Evolutionary conservation across 345 rosid species (phyloP).

Genomic region (Corymbia maculata): DNA sequence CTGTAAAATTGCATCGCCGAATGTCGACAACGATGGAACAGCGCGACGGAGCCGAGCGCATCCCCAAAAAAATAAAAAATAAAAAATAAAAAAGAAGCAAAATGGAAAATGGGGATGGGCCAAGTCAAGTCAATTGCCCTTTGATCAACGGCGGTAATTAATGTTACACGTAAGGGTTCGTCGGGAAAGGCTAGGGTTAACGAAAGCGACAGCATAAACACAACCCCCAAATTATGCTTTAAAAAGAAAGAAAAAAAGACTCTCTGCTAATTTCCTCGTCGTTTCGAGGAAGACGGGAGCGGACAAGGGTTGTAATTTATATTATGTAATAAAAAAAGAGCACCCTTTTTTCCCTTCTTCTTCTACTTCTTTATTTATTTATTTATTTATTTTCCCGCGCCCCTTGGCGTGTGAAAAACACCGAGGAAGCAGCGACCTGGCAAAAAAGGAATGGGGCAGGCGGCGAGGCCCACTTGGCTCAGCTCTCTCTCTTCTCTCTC

Average conservation of each 20-base stretch:
- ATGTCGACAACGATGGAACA: too few relatives aligned
- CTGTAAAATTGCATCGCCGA: too few relatives aligned
- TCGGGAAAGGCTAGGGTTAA: neutral
- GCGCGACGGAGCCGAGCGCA: too few relatives aligned
- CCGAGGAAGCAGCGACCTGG: neutral
- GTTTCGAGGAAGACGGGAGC: neutral
- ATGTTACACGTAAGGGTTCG: neutral
- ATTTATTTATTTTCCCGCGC: neutral
- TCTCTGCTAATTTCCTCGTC: neutral
- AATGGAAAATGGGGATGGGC: neutral
- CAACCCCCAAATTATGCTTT: neutral
- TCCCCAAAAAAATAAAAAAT: too few relatives aligned
- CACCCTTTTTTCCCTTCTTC: neutral
- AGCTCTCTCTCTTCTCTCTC: neutral
- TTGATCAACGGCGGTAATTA: neutral
- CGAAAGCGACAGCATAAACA: neutral
- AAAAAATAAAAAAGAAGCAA: too few relatives aligned
- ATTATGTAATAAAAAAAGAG: neutral
- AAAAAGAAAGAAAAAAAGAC: neutral
- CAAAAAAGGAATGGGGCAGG: neutral
- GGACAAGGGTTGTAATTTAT: neutral
- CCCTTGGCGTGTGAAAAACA: neutral
- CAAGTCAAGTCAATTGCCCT: neutral
- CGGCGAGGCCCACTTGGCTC: neutral
- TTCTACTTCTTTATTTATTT: accelerated